phyloP scores from a whole-genome alignment of 2,329 filamentous ascomycete species.

The Pseudocercospora fuligena region DNA sequence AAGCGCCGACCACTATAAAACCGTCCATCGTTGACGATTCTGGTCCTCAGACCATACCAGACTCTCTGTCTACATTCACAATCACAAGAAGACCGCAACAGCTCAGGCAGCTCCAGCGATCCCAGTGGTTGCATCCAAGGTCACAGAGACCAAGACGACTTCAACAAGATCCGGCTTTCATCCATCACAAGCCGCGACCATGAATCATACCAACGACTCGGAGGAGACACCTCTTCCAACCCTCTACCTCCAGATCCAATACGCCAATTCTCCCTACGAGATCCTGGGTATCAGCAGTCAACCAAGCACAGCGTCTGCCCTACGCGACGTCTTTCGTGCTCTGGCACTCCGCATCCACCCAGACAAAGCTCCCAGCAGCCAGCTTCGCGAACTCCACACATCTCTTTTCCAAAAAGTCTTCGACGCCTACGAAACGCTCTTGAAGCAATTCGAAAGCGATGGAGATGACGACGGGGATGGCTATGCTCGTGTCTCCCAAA shows the following conservation, averaged over 20 bases:
- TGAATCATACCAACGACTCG: not conserved
- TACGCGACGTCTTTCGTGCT: not conserved
- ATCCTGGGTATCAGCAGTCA: not conserved
- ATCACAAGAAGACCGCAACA: not conserved
- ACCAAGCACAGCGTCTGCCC: not conserved
- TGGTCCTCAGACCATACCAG: not conserved
- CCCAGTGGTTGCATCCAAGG: not conserved
- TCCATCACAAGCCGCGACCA: not conserved
- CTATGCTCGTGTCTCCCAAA: not conserved
- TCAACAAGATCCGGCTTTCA: not conserved
- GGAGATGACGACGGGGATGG: not conserved
- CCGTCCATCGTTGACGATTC: not conserved
- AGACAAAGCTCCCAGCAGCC: not conserved
- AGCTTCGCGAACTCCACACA: not conserved
- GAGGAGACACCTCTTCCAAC: not conserved
- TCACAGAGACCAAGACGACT: not conserved
- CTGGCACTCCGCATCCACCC: not conserved
- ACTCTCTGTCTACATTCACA: not conserved
- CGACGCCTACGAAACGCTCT: not conserved
- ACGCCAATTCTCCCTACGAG: not conserved
- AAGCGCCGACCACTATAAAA: not conserved
- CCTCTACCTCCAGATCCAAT: not conserved
- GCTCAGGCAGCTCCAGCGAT: not conserved
- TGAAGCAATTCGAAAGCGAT: not conserved
- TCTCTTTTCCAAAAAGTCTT: not conserved